phyloP scores from a whole-genome alignment of 2,329 filamentous ascomycete species.

The Aspergillus tubingensis region DNA sequence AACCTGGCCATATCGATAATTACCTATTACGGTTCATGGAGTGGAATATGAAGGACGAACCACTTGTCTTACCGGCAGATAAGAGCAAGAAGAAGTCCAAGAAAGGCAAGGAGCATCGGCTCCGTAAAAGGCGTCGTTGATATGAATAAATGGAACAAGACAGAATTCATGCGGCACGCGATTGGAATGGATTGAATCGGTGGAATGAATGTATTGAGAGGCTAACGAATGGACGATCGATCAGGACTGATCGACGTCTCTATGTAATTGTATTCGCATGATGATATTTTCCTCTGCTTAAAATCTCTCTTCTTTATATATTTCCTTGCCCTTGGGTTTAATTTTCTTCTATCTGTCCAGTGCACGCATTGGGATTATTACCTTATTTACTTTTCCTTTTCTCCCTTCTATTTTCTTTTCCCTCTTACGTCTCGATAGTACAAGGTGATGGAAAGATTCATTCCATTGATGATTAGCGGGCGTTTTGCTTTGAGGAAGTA shows the following conservation, averaged over 20 bases:
- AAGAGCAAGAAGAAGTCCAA: slow-evolving; percentile 52
- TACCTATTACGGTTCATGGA: slow-evolving; percentile 73
- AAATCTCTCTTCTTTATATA: too few species aligned
- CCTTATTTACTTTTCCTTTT: not conserved
- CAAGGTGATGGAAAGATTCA: not conserved
- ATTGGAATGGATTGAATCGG: not conserved
- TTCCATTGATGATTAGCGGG: slow-evolving; percentile 11
- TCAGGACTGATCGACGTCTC: not conserved
- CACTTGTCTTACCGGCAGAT: slow-evolving; percentile 50
- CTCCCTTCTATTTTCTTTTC: not conserved
- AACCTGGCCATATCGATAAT: slow-evolving; percentile 68
- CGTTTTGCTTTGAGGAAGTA: not conserved
- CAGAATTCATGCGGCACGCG: too few species aligned
- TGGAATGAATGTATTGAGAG: not conserved
- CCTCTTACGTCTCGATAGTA: not conserved
- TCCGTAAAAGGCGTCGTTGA: slow-evolving; percentile 41
- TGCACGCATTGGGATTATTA: not conserved
- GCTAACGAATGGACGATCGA: not conserved
- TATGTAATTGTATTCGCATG: not conserved
- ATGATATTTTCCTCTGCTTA: not conserved
- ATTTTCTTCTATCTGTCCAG: too few species aligned
- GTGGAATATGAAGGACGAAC: slow-evolving; percentile 54
- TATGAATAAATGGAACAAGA: not conserved
- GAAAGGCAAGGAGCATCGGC: slow-evolving; percentile 50
- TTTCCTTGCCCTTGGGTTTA: too few species aligned